Base-by-base conservation (phyloP, 768 basidiomycete species). In the Leccinum fibrillosum region DNA sequence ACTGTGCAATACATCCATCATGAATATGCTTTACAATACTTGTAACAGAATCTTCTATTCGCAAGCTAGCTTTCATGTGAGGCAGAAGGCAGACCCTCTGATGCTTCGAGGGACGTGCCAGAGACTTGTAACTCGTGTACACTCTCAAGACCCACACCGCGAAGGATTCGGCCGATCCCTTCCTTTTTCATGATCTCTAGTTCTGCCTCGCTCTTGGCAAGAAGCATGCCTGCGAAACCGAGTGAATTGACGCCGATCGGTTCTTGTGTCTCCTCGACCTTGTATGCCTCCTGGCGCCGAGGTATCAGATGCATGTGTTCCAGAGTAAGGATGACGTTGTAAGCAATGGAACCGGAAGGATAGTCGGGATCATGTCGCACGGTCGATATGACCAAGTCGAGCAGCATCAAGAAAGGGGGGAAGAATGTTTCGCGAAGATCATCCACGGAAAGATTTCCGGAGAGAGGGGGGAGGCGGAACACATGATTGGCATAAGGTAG, bases 271-370 rank as follows among this genome's bases (percentile, higher is more conserved):
- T 76, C 78, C 54, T 72, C 60, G 5, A 89, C 72, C 11, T 66
- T 71, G 70, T 88, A 80, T n/a, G 70, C 73, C 68, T 93, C 92
- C 32, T 74, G 73, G 51, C 78, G 78, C 39, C 95, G 85, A 30
- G 95, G 95, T 66, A 98, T 84, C 56, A 97, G 57, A 71, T 96
- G 86, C 57, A 98, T 76, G 74, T 98, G 94, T 58, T 90, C 85
- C 59, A 86, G 74, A 11, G 92, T 93, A 55, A 94, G 74, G 58
- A 94, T 73, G 59, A 89, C 85, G 68, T 94, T 95, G 77, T 91
- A 95, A 32, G 92, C 91, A 1, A 86, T 88, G 52, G 77, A 77
- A 32, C 88, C 86, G 2, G 77, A 47, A 2, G 86, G 86, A 52
- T 88, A 86, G 37, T 79, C 75, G 37, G 83, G 75, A 53, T 85